Evolutionary conservation across 306 rosid genomes (phyloP).

Genomic region (Pterocarpus macrocarpus): DNA sequence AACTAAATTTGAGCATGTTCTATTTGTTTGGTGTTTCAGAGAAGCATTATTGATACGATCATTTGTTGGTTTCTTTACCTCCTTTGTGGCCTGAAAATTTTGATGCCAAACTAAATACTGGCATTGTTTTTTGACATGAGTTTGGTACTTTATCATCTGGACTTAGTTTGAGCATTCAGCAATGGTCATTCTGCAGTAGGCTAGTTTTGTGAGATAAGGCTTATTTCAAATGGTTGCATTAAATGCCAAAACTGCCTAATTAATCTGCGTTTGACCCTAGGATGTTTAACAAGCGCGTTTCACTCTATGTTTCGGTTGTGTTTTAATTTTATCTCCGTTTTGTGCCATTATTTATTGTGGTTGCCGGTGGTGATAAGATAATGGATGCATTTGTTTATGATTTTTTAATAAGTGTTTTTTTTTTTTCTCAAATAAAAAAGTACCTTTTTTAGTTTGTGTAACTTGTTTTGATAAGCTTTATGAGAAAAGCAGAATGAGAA

Average conservation of each 20-base stretch:
- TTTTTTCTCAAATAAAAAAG: no score
- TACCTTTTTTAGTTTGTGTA: no score
- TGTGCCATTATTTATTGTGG: neutral
- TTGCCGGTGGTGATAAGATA: constrained; percentile 17
- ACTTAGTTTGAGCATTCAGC: constrained; percentile 22
- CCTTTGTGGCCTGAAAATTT: neutral
- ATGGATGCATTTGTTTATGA: neutral
- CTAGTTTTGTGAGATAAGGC: constrained; percentile 6
- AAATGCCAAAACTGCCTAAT: constrained; percentile 24
- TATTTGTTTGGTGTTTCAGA: constrained; percentile 9
- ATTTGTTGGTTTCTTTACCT: constrained; percentile 1
- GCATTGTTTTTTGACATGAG: constrained; percentile 16
- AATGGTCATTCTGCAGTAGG: constrained; percentile 11
- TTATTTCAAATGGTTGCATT: constrained; percentile 22
- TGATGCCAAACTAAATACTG: neutral
- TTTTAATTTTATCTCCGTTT: constrained; percentile 32
- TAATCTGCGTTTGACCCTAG: constrained; percentile 3
- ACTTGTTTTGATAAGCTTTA: no score
- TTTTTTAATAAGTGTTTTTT: no score
- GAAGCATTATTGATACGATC: constrained; percentile 13
- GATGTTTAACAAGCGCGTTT: constrained; percentile 14
- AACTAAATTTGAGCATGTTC: constrained; percentile 14
- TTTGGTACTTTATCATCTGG: neutral
- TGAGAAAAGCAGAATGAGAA: no score
- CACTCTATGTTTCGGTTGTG: neutral